Conservation (phyloP, 2,329 filamentous ascomycete genomes). For the Pseudogymnoascus sp. region DNA sequence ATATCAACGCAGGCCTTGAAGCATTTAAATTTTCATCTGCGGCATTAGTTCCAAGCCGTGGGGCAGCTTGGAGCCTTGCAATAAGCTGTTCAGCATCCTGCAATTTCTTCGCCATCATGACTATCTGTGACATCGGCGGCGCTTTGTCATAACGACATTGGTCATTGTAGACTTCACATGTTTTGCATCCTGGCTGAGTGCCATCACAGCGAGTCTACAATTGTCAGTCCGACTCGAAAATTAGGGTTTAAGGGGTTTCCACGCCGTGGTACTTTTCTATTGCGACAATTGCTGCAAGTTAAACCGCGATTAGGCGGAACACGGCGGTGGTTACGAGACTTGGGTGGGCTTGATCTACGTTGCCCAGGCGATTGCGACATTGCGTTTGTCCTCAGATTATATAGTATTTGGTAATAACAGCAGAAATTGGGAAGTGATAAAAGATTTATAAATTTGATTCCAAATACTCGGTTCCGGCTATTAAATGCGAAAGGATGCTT, state of each 20-base stretch:
- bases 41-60: neutral
- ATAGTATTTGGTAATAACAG: neutral
- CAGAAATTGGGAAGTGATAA: neutral
- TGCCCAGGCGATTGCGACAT: neutral
- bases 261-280: slow-evolving; percentile 16
- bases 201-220: slow-evolving; percentile 21
- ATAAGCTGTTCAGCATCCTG: slow-evolving; percentile 23
- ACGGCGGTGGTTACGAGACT: neutral
- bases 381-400: neutral
- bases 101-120: slow-evolving; percentile 26
- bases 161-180: slow-evolving; percentile 27
- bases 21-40: slow-evolving; percentile 8
- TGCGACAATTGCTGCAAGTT: slow-evolving; percentile 22
- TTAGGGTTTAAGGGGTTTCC: neutral
- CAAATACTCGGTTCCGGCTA: neutral
- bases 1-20: neutral
- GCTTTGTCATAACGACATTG: slow-evolving; percentile 29
- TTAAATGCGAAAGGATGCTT: neutral
- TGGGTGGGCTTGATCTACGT: neutral
- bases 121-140: slow-evolving; percentile 28
- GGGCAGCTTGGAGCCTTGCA: slow-evolving; percentile 13
- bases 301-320: slow-evolving; percentile 13
- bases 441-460: neutral
- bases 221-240: neutral
- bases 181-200: slow-evolving; percentile 25